Percentiles rank a stretch among this genome's conserved stretches.
Conservation (phyloP, 345 rosid species). For the Hibiscus syriacus region DNA sequence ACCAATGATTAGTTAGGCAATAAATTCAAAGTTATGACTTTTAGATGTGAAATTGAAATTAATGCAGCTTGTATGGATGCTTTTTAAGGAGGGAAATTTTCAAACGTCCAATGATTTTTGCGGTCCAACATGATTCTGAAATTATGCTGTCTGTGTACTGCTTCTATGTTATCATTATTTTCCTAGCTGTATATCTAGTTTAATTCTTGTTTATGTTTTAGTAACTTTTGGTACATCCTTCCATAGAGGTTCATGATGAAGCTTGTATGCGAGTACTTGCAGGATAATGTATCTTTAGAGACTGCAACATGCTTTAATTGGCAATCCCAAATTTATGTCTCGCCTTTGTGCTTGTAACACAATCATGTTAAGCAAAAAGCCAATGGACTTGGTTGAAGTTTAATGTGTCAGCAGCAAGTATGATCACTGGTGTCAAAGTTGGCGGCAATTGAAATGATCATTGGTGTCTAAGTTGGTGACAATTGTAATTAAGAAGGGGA, state of each 20-base stretch:
- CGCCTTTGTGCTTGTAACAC: not conserved
- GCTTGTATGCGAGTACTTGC: not conserved
- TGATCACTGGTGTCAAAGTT: constrained; percentile 20
- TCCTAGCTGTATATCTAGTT: not conserved
- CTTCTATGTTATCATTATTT: no score
- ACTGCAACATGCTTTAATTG: not conserved
- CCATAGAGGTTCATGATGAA: constrained; percentile 4
- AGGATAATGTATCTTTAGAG: not conserved
- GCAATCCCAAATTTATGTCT: not conserved
- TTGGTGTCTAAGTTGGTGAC: constrained; percentile 18
- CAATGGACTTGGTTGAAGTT: constrained; percentile 19
- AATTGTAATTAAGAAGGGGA: constrained; percentile 10
- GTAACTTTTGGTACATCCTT: constrained; percentile 1
- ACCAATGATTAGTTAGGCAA: constrained; percentile 1
- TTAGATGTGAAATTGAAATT: not conserved
- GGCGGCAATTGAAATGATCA: constrained; percentile 18
- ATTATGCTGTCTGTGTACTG: not conserved
- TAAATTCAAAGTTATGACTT: not conserved
- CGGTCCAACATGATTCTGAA: not conserved
- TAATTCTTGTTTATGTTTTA: not conserved
- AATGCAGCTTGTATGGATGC: not conserved
- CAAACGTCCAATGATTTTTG: not conserved
- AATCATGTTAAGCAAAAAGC: not conserved
- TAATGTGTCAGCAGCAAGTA: constrained; percentile 5
- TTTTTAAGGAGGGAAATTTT: not conserved